Evolutionary conservation across 108 stramenopile genomes (phyloP), one percentile per base, ranked within the genome.

Genomic region (Hondaea fermentalgiana): DNA sequence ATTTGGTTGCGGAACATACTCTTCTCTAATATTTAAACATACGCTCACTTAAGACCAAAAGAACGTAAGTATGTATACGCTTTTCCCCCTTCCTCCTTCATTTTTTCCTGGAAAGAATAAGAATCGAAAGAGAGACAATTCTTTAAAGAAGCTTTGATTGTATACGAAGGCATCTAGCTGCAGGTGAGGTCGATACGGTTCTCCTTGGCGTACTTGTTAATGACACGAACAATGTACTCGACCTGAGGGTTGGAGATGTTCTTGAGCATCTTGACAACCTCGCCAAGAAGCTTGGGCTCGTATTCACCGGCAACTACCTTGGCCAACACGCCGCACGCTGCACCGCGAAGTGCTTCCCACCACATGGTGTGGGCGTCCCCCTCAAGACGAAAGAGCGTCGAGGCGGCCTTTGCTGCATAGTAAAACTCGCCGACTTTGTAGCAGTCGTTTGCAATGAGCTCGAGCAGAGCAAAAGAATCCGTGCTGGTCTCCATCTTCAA

Each of bases 381-480:
- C 87, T 97, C 96, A 23, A 95, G 90, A 51, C 95, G 90, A 87
- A 95, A 93, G 59, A 97, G 72, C 43, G 94, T 95, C 60, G 92
- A 90, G 60, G 96, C 96, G 28, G 95, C 95, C 72, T 91, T 90
- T 35, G 91, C 71, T 28, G 88, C 88, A 23, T 8, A 57, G 59
- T 59, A 83, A 21, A 72, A 91, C 19, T 60, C 72, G 12, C 88
- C 88, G 28, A 89, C 88, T 92, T 53, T 92, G 93, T 97, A 97
- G 88, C 95, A 96, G 88, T 97, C 96, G 88, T 96, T 96, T 12
- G 96, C 96, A 60, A 97, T 95, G 8, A 96, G 91, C 88, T 95
- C 94, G n/a, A 97, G 93, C 5, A 97, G 87, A 51, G 94, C 92
- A 89, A 95, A 94, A 28, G 91, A 87, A 51, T 93, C 94, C 60